These are phyloP conservation scores for Globisporangium alternatum DNA, from an alignment of 352 stramenopile genomes.

Conservation along the genomic window DNA sequence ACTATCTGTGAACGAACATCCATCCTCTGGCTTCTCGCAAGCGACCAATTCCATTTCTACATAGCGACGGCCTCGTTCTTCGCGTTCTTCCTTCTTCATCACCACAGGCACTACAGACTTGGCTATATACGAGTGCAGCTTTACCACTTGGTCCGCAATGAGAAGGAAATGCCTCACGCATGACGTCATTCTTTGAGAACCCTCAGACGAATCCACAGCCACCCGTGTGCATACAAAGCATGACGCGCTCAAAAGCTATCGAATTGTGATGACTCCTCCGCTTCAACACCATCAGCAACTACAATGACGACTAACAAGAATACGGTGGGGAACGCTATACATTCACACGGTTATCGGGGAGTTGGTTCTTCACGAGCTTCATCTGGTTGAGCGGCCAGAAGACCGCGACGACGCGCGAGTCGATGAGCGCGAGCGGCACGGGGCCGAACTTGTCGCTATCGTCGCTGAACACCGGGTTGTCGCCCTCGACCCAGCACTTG, in stretches of 20 bases:
- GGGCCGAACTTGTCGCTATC: slow-evolving; percentile 75
- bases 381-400: slow-evolving; percentile 69
- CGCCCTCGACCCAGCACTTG: slow-evolving; percentile 86
- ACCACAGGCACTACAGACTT: too few species aligned
- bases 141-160: too few species aligned
- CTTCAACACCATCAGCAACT: too few species aligned
- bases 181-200: too few species aligned
- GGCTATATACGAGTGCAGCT: too few species aligned
- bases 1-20: not conserved
- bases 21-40: not conserved
- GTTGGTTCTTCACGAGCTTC: slow-evolving; percentile 53
- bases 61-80: not conserved
- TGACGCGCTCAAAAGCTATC: too few species aligned
- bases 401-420: slow-evolving; percentile 73
- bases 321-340: slow-evolving; percentile 22
- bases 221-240: too few species aligned
- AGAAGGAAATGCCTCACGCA: too few species aligned
- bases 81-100: too few species aligned
- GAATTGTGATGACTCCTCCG: too few species aligned
- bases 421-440: slow-evolving; percentile 79
- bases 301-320: not conserved
- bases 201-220: too few species aligned
- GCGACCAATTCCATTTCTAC: too few species aligned
- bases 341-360: slow-evolving; percentile 57
- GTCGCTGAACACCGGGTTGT: slow-evolving; percentile 73